Evolutionary conservation across 2,329 filamentous ascomycete species (phyloP), one percentile per base, ranked within the genome.

Genomic region (Aureobasidium namibiae): DNA sequence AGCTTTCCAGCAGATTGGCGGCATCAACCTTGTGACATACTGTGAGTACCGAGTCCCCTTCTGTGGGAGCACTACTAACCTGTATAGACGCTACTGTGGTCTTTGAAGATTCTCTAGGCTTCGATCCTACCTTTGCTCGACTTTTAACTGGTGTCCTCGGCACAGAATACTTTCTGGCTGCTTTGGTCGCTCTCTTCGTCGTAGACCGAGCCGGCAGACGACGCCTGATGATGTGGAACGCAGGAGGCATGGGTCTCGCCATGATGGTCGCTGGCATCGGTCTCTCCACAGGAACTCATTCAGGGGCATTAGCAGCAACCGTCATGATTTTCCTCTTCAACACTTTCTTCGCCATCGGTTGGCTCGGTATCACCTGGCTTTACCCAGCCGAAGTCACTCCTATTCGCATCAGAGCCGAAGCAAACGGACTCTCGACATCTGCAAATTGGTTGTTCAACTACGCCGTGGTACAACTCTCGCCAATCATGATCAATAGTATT

Each of bases 381-480:
- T 76, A 75, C 45, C 59, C 48, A 14, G 60, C 56, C 13, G 71
- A 73, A 61, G 70, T 72, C 41, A 67, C 66, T 6, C 70, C 70
- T 3, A 63, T 73, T 23, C 60, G 63, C 3, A 73, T 72, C 60
- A 65, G 71, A 59, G 68, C 70, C 9, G 70, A 67, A 14, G 66
- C 70, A 0, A 70, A 67, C 26, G 71, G 69, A 11, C 63, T 73
- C 34, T 74, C 76, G 0, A 80, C 79, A 0, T 76, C 75, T 6
- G 78, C 76, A 8, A 84, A 84, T 71, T 84, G 81, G 81, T 80
- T 83, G 53, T 85, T 84, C 69, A 86, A 86, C 24, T 70, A 66
- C 33, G 60, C 63, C 56, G 61, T 62, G 24, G 61, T 62, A n/a
- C 60, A 61, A 49, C 61, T 71, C 59, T 84, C 82, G 0, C 83